Percentiles rank a stretch among this genome's conserved stretches.
These are phyloP conservation scores for Phanerodontia chrysosporium DNA, from an alignment of 768 basidiomycete genomes.

Conservation along the genomic window DNA sequence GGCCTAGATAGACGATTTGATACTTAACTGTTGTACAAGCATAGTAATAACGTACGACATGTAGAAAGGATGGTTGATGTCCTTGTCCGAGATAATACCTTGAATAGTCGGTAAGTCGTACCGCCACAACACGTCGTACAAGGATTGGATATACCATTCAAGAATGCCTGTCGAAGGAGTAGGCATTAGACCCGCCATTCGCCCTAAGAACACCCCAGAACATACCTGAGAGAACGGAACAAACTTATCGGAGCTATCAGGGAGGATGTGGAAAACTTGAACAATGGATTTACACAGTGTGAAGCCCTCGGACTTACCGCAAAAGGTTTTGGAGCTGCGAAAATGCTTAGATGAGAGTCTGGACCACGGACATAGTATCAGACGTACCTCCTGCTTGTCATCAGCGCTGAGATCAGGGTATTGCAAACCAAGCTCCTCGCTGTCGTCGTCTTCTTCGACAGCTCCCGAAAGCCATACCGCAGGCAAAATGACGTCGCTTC, in stretches of 20 bases:
- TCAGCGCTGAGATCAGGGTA: slow-evolving; percentile 36
- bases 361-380: no score
- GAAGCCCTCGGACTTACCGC: no score
- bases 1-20: slow-evolving; percentile 21
- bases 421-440: neutral
- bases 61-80: slow-evolving; percentile 29
- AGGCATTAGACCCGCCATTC: neutral
- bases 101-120: no score
- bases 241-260: slow-evolving; percentile 19
- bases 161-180: neutral
- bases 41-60: slow-evolving; percentile 28
- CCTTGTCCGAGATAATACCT: slow-evolving; percentile 50
- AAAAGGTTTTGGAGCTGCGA: no score
- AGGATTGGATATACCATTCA: neutral
- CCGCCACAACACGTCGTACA: neutral
- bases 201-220: neutral
- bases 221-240: slow-evolving; percentile 25
- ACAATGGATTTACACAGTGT: no score
- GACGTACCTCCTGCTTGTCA: slow-evolving; percentile 45
- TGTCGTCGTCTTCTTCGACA: slow-evolving; percentile 2
- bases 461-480: slow-evolving; percentile 45
- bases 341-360: no score
- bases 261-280: no score
- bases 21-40: neutral
- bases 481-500: slow-evolving; percentile 42